Conservation (phyloP, 2,329 filamentous ascomycete species). For the Botrytis elliptica region DNA sequence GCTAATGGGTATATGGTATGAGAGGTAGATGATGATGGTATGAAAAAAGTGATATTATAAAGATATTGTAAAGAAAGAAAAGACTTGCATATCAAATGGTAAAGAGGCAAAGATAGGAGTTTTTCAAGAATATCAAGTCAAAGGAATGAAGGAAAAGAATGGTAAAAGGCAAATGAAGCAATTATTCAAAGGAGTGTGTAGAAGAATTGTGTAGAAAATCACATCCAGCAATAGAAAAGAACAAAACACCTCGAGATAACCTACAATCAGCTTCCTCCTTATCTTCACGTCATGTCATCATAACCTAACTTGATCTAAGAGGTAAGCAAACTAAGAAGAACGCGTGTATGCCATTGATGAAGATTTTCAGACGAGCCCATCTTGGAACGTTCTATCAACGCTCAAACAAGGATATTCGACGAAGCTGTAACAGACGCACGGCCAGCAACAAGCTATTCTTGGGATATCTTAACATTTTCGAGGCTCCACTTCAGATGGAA, state of each 20-base stretch:
- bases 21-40: background rate
- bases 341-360: constrained; percentile 1
- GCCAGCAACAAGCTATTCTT: background rate
- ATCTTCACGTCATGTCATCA: constrained; percentile 4
- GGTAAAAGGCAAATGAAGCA: background rate
- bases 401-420: background rate
- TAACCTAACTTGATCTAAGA: background rate
- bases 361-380: background rate
- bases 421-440: background rate
- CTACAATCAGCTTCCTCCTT: background rate
- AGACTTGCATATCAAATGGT: background rate
- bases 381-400: background rate
- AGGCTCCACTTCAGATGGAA: background rate
- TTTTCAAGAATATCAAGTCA: background rate
- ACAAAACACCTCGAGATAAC: background rate
- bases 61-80: background rate
- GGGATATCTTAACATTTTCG: background rate
- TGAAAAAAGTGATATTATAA: background rate
- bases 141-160: too few species aligned
- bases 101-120: background rate
- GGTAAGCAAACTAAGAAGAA: background rate
- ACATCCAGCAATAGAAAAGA: background rate
- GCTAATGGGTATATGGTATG: background rate
- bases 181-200: background rate
- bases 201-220: background rate